Evolutionary conservation across 257 asterid genomes (phyloP), one percentile per base, ranked within the genome.

Genomic region (Solanum chaucha): DNA sequence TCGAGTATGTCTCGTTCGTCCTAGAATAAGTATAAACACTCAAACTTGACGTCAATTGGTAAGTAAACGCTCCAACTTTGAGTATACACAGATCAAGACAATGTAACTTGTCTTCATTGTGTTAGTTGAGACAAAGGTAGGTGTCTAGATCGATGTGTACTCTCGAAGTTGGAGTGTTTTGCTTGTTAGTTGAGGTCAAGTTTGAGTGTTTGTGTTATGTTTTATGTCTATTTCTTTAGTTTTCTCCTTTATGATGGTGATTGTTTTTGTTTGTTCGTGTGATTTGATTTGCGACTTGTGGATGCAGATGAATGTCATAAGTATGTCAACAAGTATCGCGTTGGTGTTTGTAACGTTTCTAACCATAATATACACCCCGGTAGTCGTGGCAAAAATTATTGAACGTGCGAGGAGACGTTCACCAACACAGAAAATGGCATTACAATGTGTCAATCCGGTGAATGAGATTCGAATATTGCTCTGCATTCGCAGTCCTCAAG

Each of bases 361-460:
- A 34, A 94, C 98, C 44, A 90, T 93, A 73, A 85, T 93, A 86
- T 93, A 93, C 92, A 87, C 96, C 59, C 99, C 99, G 2, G 48
- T 95, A 1, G 94, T 95, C 2, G 96, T 95, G 38, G 90, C 90
- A 6, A 92, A 88, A 88, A 94, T 97, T 87, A 97, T 97, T 58
- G 85, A 93, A 71, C 97, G 98, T 0, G 99, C 99, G 1, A 88
- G 99, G 64, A 95, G 91, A 61, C 96, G 93, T 6, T 93, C 99
- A 9, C 98, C 98, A 20, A 94, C 94, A 5, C 96, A 97, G 85
- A 87, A 91, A 85, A 95, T 95, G 99, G 98, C 98, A 8, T 93
- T 97, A 13, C 99, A 97, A 64, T 95, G 96, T 97, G 93, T 88
- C 64, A 90, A 81, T 72, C 92, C 94, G 0, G 28, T 94, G 0